Conservation (phyloP, 208 protist genomes). For the Wallacemonas sp. region DNA sequence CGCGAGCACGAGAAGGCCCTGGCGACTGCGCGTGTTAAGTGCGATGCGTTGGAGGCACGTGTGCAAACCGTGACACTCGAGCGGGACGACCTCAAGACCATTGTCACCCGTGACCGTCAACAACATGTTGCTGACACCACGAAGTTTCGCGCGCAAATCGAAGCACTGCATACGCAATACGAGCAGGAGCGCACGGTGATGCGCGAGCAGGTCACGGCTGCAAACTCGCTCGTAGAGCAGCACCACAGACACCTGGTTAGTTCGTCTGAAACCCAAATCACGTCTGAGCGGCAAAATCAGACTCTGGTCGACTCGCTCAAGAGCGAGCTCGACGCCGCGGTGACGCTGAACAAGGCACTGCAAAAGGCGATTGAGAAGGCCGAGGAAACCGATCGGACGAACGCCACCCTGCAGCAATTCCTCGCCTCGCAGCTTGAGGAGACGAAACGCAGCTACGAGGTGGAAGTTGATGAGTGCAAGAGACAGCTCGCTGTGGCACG, state of each 20-base stretch:
- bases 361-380: constrained; percentile 70
- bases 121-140: constrained; percentile 25
- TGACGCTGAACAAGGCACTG: constrained; percentile 65
- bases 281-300: constrained; percentile 41
- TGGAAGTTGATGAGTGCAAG: constrained; percentile 52
- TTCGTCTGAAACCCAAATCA: constrained; percentile 44
- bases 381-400: constrained; percentile 81
- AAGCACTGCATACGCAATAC: constrained; percentile 29
- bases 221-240: constrained; percentile 42
- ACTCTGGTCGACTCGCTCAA: constrained; percentile 47
- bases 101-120: constrained; percentile 35
- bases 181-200: constrained; percentile 43
- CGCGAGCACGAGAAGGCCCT: constrained; percentile 1
- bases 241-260: constrained; percentile 34
- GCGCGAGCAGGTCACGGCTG: constrained; percentile 30
- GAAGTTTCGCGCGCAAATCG: constrained; percentile 35
- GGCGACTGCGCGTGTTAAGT: constrained; percentile 20
- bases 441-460: constrained; percentile 66
- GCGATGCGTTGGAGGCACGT: constrained; percentile 4
- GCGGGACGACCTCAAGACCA: constrained; percentile 38
- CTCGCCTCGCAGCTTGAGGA: constrained; percentile 82
- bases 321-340: constrained; percentile 76
- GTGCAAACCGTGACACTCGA: constrained; percentile 44
- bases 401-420: constrained; percentile 84
- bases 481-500: constrained; percentile 25